A percentile compares a stretch with the other conserved stretches of the same genome.
Conservation (phyloP, 2,329 filamentous ascomycete genomes). For the Sordariomycetes sp. region DNA sequence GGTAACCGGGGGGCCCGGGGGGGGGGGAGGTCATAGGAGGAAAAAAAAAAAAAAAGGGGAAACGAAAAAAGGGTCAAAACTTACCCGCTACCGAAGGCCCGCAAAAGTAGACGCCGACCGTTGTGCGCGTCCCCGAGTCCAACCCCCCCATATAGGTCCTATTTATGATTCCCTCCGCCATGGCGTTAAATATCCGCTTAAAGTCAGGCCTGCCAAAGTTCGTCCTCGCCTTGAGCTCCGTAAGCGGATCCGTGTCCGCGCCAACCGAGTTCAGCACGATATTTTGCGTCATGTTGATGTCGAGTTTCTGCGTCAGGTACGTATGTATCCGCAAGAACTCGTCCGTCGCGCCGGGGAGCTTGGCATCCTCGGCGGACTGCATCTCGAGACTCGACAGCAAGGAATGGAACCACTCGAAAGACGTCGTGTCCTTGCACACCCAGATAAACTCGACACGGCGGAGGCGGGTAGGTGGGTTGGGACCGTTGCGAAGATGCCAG, state of each 20-base stretch:
- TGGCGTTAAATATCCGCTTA: constrained; percentile 54
- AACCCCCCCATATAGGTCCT: constrained; percentile 65
- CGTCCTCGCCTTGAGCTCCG: constrained; percentile 65
- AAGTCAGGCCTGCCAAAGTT: constrained; percentile 90
- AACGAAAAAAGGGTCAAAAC: constrained; percentile 12
- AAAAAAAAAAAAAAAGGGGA: neutral
- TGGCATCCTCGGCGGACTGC: constrained; percentile 51
- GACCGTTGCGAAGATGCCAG: constrained; percentile 71
- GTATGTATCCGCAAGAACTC: constrained; percentile 87
- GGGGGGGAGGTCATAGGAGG: no score
- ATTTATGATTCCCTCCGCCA: constrained; percentile 68
- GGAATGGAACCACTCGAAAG: constrained; percentile 89
- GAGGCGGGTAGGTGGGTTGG: constrained; percentile 67
- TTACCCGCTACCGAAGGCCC: constrained; percentile 7
- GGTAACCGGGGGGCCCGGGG: neutral
- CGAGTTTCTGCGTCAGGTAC: constrained; percentile 75
- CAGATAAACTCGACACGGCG: constrained; percentile 87
- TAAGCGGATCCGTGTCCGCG: constrained; percentile 65
- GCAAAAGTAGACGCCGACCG: constrained; percentile 19
- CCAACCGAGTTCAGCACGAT: constrained; percentile 87
- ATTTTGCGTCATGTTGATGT: constrained; percentile 73
- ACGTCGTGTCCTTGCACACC: constrained; percentile 78
- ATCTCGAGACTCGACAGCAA: constrained; percentile 70
- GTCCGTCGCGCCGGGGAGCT: constrained; percentile 41
- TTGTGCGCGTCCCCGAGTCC: constrained; percentile 54